These are phyloP conservation scores for Clarireedia hainanense DNA, from an alignment of 2,329 filamentous ascomycete species.

Conservation along the genomic window DNA sequence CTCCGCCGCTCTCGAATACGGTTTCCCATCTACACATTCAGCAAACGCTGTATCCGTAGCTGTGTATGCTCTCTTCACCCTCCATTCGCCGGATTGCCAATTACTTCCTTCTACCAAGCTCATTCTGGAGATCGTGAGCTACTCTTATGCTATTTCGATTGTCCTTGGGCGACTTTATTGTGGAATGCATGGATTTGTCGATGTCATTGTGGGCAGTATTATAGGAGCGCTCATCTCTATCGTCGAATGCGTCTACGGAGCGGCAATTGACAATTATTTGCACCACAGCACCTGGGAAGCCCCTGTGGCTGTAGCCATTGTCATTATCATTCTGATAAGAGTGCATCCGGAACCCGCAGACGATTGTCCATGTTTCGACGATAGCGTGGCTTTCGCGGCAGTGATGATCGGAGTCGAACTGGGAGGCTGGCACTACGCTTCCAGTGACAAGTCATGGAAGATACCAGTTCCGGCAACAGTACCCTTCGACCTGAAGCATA, in stretches of 20 bases:
- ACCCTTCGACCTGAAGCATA: slow-evolving; percentile 55
- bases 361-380: slow-evolving; percentile 94
- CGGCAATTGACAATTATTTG: slow-evolving; percentile 63
- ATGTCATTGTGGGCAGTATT: slow-evolving; percentile 73
- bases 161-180: slow-evolving; percentile 89
- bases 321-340: slow-evolving; percentile 70
- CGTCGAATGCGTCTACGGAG: slow-evolving; percentile 52
- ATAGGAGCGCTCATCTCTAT: slow-evolving; percentile 61
- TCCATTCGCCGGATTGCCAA: slow-evolving; percentile 58
- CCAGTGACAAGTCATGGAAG: slow-evolving; percentile 37
- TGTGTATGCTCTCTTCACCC: slow-evolving; percentile 67
- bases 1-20: slow-evolving; percentile 89
- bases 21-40: slow-evolving; percentile 93
- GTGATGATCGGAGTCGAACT: slow-evolving; percentile 79
- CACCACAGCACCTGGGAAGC: slow-evolving; percentile 56
- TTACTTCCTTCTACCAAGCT: slow-evolving; percentile 51
- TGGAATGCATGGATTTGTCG: slow-evolving; percentile 96
- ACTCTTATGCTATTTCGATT: slow-evolving; percentile 84
- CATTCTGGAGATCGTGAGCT: slow-evolving; percentile 60
- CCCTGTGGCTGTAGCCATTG: slow-evolving; percentile 53
- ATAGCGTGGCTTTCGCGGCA: slow-evolving; percentile 87
- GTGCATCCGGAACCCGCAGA: slow-evolving; percentile 94
- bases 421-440: slow-evolving; percentile 70
- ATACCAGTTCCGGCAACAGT: slow-evolving; percentile 47
- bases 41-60: slow-evolving; percentile 95